Percentiles rank a stretch among this genome's conserved stretches.
phyloP scores from a whole-genome alignment of 2,329 filamentous ascomycete species.

The Microsporum canis region DNA sequence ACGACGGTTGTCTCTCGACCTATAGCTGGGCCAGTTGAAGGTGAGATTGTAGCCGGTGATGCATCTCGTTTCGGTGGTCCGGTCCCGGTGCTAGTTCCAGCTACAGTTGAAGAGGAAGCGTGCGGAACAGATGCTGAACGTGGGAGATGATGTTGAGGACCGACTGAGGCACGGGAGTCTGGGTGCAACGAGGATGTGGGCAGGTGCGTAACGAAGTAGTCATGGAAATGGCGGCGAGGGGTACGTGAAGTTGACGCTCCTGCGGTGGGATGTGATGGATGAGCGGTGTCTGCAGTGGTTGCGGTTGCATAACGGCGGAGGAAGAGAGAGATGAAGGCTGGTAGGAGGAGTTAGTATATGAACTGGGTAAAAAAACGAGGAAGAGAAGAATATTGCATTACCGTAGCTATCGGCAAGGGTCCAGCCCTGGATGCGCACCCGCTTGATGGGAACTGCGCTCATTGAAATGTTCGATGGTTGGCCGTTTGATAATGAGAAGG shows the following conservation, averaged over 20 bases:
- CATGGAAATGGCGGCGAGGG: constrained; percentile 58
- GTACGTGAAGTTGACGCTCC: constrained; percentile 9
- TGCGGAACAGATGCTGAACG: constrained; percentile 68
- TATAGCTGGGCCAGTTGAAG: constrained; percentile 42
- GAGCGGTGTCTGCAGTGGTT: constrained; percentile 5
- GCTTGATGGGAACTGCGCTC: constrained; percentile 29
- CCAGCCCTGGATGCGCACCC: constrained; percentile 31
- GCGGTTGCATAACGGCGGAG: constrained; percentile 21
- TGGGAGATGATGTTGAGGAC: constrained; percentile 73
- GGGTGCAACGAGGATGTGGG: constrained; percentile 88
- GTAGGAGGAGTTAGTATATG: constrained; percentile 6
- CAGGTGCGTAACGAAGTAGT: constrained; percentile 94
- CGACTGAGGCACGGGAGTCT: constrained; percentile 55
- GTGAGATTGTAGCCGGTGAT: constrained; percentile 41
- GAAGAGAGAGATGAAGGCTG: constrained; percentile 29
- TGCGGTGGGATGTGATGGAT: not conserved
- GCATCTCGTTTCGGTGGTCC: constrained; percentile 17
- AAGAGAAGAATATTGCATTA: constrained; percentile 19
- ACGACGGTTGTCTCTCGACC: constrained; percentile 80
- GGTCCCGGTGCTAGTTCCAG: constrained; percentile 37
- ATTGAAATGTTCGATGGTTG: constrained; percentile 16
- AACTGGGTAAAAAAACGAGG: constrained; percentile 6
- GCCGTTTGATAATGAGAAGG: not conserved
- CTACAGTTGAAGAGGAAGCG: constrained; percentile 12
- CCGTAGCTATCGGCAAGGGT: constrained; percentile 29